Conservation (phyloP, 371 early-diverging fungal genomes). For the Mucor lusitanicus region DNA sequence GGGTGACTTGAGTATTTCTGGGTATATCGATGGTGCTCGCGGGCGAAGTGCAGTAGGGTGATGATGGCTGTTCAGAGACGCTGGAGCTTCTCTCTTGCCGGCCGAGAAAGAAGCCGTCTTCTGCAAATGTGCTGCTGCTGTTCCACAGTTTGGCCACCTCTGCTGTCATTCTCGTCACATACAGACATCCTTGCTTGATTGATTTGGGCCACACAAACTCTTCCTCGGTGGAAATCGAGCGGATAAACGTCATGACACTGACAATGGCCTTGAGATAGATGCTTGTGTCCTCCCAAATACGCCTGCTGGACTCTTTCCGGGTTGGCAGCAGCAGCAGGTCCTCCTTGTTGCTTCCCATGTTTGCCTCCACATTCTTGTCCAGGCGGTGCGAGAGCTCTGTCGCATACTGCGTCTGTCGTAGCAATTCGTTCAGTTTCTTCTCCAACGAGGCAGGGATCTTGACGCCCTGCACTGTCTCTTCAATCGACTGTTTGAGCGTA, state of each 20-base stretch:
- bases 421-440: conserved; percentile 26
- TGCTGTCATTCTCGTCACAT: conserved; percentile 51
- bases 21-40: conserved; percentile 12
- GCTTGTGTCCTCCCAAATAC: conserved; percentile 47
- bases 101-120: conserved; percentile 36
- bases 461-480: conserved; percentile 16
- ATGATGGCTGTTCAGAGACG: conserved; percentile 9
- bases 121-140: conserved; percentile 35
- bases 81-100: conserved; percentile 18
- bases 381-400: conserved; percentile 29
- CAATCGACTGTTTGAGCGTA: conserved; percentile 33
- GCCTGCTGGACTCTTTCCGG: conserved; percentile 19
- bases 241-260: conserved; percentile 40
- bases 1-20: conserved; percentile 4
- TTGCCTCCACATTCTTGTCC: conserved; percentile 27
- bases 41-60: conserved; percentile 7
- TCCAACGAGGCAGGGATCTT: conserved; percentile 17
- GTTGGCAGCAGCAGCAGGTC: conserved; percentile 6
- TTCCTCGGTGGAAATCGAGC: conserved; percentile 45
- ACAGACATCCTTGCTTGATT: conserved; percentile 47
- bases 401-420: conserved; percentile 27
- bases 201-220: conserved; percentile 47
- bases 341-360: conserved; percentile 19
- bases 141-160: conserved; percentile 55
- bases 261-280: conserved; percentile 48